Conservation (phyloP, 305 asterid genomes). For the Solanum aculeatissimum region DNA sequence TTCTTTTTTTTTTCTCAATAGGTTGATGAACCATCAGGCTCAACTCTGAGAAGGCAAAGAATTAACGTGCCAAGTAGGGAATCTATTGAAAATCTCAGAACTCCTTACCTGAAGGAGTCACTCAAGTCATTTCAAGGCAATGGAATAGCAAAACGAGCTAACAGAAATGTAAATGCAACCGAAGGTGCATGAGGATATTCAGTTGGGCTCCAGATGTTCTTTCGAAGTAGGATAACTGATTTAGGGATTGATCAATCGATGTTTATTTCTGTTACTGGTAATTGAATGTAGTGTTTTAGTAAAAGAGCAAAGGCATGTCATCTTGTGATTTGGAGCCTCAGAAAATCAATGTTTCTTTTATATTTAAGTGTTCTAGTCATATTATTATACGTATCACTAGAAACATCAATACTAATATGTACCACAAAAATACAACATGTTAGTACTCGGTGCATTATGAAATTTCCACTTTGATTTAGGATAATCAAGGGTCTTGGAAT, state of each 20-base stretch:
- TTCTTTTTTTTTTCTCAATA: background rate
- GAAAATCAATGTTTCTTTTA: background rate
- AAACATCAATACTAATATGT: background rate
- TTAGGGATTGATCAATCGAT: background rate
- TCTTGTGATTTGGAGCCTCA: background rate
- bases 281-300: background rate
- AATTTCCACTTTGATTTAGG: background rate
- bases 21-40: background rate
- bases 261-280: background rate
- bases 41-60: background rate
- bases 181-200: background rate
- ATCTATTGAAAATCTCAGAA: slow-evolving; percentile 2
- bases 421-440: background rate
- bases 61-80: slow-evolving; percentile 5
- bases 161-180: background rate
- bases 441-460: background rate
- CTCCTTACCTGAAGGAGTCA: background rate
- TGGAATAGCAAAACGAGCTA: background rate
- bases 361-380: background rate
- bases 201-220: background rate
- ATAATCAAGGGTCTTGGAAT: background rate
- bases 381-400: background rate
- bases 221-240: background rate
- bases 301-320: background rate
- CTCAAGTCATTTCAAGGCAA: background rate